A percentile compares a stretch with the other conserved stretches of the same genome.
phyloP scores from a whole-genome alignment of 2,329 filamentous ascomycete genomes.

The Arachnomyces sp. region DNA sequence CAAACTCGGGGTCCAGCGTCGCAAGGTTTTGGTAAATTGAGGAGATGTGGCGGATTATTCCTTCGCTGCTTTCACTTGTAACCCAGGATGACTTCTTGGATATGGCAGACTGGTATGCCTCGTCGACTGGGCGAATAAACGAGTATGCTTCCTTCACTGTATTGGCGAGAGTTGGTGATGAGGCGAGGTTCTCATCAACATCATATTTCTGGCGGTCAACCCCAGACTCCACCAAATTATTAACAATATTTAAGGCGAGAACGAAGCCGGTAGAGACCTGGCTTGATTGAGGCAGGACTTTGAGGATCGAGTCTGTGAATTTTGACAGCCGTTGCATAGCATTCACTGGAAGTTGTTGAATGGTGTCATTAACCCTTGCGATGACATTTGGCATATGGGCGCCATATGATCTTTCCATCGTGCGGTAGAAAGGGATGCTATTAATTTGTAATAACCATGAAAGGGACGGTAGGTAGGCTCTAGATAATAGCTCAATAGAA shows the following conservation, averaged over 20 bases:
- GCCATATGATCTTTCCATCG: slow-evolving; percentile 24
- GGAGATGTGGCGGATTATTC: slow-evolving; percentile 27
- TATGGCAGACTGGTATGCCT: slow-evolving; percentile 30
- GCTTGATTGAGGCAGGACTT: slow-evolving; percentile 23
- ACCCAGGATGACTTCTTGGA: slow-evolving; percentile 36
- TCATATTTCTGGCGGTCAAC: slow-evolving; percentile 19
- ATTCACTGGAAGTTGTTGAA: slow-evolving; percentile 21
- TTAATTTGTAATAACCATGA: slow-evolving; percentile 27
- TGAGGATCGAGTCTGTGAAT: slow-evolving; percentile 21
- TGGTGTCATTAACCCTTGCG: slow-evolving; percentile 21
- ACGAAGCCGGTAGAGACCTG: slow-evolving; percentile 19
- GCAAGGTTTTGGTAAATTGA: slow-evolving; percentile 25
- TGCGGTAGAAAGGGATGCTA: slow-evolving; percentile 30
- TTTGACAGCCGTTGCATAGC: slow-evolving; percentile 20
- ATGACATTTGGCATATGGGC: slow-evolving; percentile 21
- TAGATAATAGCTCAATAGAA: slow-evolving; percentile 24
- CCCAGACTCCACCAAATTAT: slow-evolving; percentile 24
- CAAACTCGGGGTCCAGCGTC: slow-evolving; percentile 22
- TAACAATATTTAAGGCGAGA: slow-evolving; percentile 16
- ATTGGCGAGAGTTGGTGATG: slow-evolving; percentile 13
- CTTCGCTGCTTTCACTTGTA: slow-evolving; percentile 33
- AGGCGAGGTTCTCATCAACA: slow-evolving; percentile 16
- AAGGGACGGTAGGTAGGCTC: slow-evolving; percentile 27
- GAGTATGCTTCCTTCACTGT: slow-evolving; percentile 20
- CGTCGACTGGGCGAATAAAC: slow-evolving; percentile 25